Conservation (phyloP, 2,329 filamentous ascomycete species). For the Exophiala bonariae region DNA sequence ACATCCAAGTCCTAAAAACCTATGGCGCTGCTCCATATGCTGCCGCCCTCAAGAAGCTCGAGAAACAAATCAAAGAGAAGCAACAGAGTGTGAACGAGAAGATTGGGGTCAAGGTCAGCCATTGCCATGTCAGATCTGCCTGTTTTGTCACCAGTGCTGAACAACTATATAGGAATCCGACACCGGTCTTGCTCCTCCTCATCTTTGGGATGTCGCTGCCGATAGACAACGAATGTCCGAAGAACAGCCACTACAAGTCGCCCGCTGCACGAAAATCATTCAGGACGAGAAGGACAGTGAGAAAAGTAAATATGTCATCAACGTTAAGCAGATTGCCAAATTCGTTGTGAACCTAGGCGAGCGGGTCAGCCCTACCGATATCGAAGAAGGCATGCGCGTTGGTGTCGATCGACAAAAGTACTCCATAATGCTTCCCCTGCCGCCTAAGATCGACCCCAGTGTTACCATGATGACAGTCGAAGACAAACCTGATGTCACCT, state of each 20-base stretch:
- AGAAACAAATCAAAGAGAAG: conserved; percentile 99
- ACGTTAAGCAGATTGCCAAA: conserved; percentile 99
- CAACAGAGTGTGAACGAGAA: conserved; percentile 98
- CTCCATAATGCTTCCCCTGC: conserved; percentile 93
- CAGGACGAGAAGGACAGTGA: conserved; percentile 92
- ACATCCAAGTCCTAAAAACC: conserved; percentile 98
- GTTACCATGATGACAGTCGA: conserved; percentile 99
- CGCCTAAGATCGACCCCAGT: conserved; percentile 97
- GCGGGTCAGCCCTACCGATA: conserved; percentile 95
- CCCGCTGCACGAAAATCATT: conserved; percentile 98
- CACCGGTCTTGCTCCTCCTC: conserved; percentile 94
- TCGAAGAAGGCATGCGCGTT: conserved; percentile 98
- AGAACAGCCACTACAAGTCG: conserved; percentile 96
- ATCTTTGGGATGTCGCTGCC: conserved; percentile 97
- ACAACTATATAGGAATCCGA: conserved; percentile 77
- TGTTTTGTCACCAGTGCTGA: conserved; percentile 10
- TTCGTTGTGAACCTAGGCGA: conserved; percentile 98
- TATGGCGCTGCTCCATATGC: conserved; percentile 97
- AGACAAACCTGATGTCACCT: conserved; percentile 98
- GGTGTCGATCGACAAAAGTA: conserved; percentile 99
- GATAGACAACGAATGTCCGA: conserved; percentile 98
- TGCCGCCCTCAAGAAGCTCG: conserved; percentile 89
- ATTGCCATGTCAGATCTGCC: too few relatives aligned
- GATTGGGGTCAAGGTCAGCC: conserved; percentile 65
- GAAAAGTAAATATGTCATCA: conserved; percentile 99